Evolutionary conservation across 352 stramenopile genomes (phyloP).

Genomic region (Phytophthora uliginosa): DNA sequence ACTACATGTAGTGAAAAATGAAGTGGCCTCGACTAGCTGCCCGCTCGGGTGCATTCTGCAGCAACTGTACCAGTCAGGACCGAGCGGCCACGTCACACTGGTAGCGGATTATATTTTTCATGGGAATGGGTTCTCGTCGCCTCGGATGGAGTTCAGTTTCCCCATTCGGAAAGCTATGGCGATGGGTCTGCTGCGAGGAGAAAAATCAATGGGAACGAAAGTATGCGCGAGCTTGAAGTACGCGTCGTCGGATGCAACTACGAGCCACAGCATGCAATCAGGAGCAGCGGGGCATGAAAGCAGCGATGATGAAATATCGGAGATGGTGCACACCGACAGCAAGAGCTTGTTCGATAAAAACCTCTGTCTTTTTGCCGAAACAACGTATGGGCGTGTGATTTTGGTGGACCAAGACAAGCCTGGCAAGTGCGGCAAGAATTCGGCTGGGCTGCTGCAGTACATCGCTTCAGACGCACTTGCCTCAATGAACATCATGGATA

Average conservation of each 20-base stretch:
- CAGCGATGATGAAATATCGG: conserved; percentile 7
- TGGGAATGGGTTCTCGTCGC: conserved; percentile 43
- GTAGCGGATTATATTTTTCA: conserved; percentile 65
- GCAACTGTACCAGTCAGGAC: conserved; percentile 59
- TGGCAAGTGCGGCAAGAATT: conserved; percentile 40
- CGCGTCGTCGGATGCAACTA: conserved; percentile 15
- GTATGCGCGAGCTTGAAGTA: conserved; percentile 26
- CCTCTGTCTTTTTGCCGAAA: conserved; percentile 45
- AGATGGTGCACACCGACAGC: conserved; percentile 22
- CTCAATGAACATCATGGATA: conserved; percentile 57
- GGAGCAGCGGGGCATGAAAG: neutral
- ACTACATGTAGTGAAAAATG: conserved; percentile 26
- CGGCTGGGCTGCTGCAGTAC: conserved; percentile 46
- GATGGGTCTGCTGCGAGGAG: conserved; percentile 42
- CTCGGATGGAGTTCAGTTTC: conserved; percentile 46
- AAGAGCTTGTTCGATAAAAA: conserved; percentile 63
- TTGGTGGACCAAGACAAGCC: conserved; percentile 47
- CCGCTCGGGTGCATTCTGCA: conserved; percentile 56
- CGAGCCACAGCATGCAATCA: conserved; percentile 16
- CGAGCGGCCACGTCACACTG: conserved; percentile 52
- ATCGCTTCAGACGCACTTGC: conserved; percentile 54
- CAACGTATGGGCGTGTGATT: conserved; percentile 45
- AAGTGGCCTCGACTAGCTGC: conserved; percentile 38
- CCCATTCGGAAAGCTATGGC: conserved; percentile 39
- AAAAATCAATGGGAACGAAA: conserved; percentile 17